Conservation (phyloP, 1,284 basidiomycete genomes). For the Volvariella volvacea region DNA sequence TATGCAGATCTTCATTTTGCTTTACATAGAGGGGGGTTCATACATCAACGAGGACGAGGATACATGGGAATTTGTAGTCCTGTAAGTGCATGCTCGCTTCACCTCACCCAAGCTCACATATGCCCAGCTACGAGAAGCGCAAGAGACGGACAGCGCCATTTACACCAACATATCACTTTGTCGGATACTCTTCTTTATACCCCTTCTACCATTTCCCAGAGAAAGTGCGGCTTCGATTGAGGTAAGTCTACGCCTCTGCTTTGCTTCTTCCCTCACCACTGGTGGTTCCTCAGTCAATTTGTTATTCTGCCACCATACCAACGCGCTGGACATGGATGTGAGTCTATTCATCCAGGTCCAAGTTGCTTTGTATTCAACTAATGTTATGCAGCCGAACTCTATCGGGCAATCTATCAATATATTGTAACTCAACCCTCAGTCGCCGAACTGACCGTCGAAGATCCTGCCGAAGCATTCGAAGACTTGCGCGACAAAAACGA, state of each 20-base stretch:
- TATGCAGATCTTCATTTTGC: conserved; percentile 91
- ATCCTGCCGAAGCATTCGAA: conserved; percentile 94
- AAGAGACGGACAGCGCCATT: conserved; percentile 46
- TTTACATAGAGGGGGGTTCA: conserved; percentile 94
- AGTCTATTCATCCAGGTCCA: conserved; percentile 18
- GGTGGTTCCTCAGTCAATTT: conserved; percentile 69
- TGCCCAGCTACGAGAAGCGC: conserved; percentile 74
- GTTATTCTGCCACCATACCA: conserved; percentile 91
- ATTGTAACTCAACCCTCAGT: conserved; percentile 62
- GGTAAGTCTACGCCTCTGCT: conserved; percentile 37
- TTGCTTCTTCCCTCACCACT: conserved; percentile 2
- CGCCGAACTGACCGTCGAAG: conserved; percentile 92
- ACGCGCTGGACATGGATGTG: conserved; percentile 85
- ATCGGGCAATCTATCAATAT: conserved; percentile 81
- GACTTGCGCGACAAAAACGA: conserved; percentile 93
- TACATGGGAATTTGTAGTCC: conserved; percentile 79
- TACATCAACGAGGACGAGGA: conserved; percentile 91
- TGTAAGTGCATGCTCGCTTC: conserved; percentile 42
- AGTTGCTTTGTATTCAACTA: conserved; percentile 6
- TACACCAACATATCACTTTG: conserved; percentile 76
- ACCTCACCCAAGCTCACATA: conserved; percentile 5
- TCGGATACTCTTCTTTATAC: conserved; percentile 88
- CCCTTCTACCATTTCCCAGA: conserved; percentile 94
- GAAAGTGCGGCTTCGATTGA: conserved; percentile 76
- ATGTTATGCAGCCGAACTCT: conserved; percentile 68